Percentiles rank a stretch among this genome's conserved stretches.
Evolutionary conservation across 352 stramenopile genomes (phyloP).

Genomic region (Pelagophyceae sp.): DNA sequence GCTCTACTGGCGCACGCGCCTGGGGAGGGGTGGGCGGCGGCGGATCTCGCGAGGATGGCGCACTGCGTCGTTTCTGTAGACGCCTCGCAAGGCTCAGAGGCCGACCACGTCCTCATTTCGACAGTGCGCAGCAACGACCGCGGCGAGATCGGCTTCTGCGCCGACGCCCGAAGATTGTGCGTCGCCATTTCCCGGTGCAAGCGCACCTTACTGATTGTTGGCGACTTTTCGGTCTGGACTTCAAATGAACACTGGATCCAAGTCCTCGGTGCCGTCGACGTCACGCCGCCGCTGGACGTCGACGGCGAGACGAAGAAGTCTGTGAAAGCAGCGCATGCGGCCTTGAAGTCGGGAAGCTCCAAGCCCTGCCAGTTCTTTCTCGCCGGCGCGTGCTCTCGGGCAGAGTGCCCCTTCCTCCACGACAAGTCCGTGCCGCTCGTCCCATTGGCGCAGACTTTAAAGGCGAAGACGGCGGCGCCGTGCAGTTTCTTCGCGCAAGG

Average conservation of each 20-base stretch:
- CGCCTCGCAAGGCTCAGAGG: background rate
- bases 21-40: too few relatives aligned
- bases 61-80: background rate
- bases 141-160: background rate
- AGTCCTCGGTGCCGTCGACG: background rate
- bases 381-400: too few relatives aligned
- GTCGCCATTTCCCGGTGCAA: background rate
- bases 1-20: too few relatives aligned
- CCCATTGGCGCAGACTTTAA: too few relatives aligned
- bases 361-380: too few relatives aligned
- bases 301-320: too few relatives aligned
- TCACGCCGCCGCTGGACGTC: background rate
- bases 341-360: too few relatives aligned
- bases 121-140: background rate
- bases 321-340: too few relatives aligned
- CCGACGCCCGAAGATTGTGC: background rate
- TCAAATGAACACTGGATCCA: background rate
- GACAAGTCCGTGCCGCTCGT: too few relatives aligned
- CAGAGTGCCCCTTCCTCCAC: too few relatives aligned
- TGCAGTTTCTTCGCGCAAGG: background rate
- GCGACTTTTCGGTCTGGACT: background rate
- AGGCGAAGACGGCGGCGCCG: background rate
- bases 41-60: too few relatives aligned
- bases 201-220: background rate
- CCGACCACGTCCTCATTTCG: background rate